Evolutionary conservation across 768 basidiomycete genomes (phyloP).

Genomic region (Suillus paluster): DNA sequence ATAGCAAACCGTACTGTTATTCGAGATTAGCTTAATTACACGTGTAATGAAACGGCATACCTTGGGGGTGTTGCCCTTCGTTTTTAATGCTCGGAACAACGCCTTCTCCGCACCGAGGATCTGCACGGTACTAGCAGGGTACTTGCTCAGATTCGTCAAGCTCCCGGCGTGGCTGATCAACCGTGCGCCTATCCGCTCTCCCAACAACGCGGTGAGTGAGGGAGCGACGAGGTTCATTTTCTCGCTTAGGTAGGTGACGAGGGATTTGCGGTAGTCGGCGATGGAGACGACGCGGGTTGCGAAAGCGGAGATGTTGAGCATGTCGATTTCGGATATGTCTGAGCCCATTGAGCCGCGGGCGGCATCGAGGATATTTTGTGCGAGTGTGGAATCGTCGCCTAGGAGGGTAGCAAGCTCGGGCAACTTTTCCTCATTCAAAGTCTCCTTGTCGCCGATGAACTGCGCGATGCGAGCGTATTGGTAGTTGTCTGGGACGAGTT

Average conservation of each 20-base stretch:
- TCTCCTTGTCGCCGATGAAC: slow-evolving; percentile 90
- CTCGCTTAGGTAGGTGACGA: slow-evolving; percentile 86
- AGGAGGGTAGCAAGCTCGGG: slow-evolving; percentile 78
- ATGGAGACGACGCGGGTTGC: slow-evolving; percentile 90
- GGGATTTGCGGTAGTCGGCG: slow-evolving; percentile 90
- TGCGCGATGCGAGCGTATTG: slow-evolving; percentile 87
- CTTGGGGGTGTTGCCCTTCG: slow-evolving; percentile 98
- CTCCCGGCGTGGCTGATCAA: slow-evolving; percentile 96
- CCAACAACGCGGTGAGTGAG: slow-evolving; percentile 86
- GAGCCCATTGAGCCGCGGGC: slow-evolving; percentile 95
- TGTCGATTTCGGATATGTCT: slow-evolving; percentile 87
- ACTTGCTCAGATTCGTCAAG: slow-evolving; percentile 96
- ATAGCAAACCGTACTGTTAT: slow-evolving; percentile 90
- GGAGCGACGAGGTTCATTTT: slow-evolving; percentile 99
- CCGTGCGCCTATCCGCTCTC: slow-evolving; percentile 90
- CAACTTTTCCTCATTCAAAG: slow-evolving; percentile 77
- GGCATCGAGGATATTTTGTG: slow-evolving; percentile 94
- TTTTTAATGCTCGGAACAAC: slow-evolving; percentile 95
- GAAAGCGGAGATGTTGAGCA: slow-evolving; percentile 94
- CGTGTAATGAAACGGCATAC: too few relatives aligned
- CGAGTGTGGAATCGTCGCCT: slow-evolving; percentile 82
- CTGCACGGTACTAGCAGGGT: slow-evolving; percentile 97
- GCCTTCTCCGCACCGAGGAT: slow-evolving; percentile 99
- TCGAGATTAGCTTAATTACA: slow-evolving; percentile 1
- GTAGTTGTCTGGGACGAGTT: slow-evolving; percentile 91